Conservation (phyloP, 495 filamentous ascomycete species). For the Gamarada debralockiae region DNA sequence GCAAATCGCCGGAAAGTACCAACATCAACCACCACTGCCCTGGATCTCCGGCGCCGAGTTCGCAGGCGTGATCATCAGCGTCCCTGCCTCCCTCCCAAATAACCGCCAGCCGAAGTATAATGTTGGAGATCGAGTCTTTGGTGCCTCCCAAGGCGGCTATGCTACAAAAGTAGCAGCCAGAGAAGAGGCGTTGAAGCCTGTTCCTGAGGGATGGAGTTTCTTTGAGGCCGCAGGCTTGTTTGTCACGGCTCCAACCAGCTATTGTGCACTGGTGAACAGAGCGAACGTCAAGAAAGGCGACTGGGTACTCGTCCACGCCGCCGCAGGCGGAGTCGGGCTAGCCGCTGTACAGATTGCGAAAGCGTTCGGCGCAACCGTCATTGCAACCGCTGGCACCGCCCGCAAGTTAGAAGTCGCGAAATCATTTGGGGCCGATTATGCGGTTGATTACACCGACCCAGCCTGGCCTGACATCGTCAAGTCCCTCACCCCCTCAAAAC, state of each 20-base stretch:
- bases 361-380: conserved; percentile 81
- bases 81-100: conserved; percentile 43
- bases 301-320: conserved; percentile 87
- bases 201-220: conserved; percentile 79
- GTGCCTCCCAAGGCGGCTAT: conserved; percentile 81
- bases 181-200: conserved; percentile 64
- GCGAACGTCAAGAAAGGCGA: conserved; percentile 76
- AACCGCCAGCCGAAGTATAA: conserved; percentile 51
- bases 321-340: conserved; percentile 86
- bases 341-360: conserved; percentile 94
- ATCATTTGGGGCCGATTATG: conserved; percentile 79
- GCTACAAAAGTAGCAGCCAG: conserved; percentile 66
- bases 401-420: conserved; percentile 76
- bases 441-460: conserved; percentile 65
- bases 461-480: conserved; percentile 79
- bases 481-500: conserved; percentile 63
- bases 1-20: conserved; percentile 39
- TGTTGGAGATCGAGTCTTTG: conserved; percentile 80
- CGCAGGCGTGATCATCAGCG: conserved; percentile 67
- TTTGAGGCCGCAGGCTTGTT: conserved; percentile 84
- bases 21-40: conserved; percentile 64
- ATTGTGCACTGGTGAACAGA: conserved; percentile 75
- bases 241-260: conserved; percentile 87
- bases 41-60: conserved; percentile 90
- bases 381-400: conserved; percentile 78